A percentile compares a stretch with the other conserved stretches of the same genome.
Conservation (phyloP, 1,139 yeast genomes). For the Blastobotrys serpentis region DNA sequence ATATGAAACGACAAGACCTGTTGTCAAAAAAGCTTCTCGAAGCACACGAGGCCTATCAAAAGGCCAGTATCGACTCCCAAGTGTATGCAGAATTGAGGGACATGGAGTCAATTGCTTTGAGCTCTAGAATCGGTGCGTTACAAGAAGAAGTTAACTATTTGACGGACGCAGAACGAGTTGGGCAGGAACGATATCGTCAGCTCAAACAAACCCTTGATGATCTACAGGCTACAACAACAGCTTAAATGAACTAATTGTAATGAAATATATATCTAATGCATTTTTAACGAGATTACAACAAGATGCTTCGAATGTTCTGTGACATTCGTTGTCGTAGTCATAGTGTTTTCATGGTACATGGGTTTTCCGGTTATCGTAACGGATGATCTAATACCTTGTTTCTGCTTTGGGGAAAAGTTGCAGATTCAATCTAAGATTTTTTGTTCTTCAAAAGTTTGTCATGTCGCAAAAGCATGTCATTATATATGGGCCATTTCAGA, state of each 20-base stretch:
- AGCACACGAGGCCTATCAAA: slow-evolving; percentile 33
- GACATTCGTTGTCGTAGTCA: no score
- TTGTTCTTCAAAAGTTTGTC: slow-evolving; percentile 9
- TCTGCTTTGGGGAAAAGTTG: no score
- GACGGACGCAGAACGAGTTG: slow-evolving; percentile 42
- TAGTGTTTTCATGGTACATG: no score
- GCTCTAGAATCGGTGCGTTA: slow-evolving; percentile 36
- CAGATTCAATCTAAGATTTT: no score
- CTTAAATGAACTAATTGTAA: not conserved
- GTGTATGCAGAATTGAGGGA: slow-evolving; percentile 32
- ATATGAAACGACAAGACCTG: slow-evolving; percentile 36
- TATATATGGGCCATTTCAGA: slow-evolving; percentile 16
- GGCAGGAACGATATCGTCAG: slow-evolving; percentile 37
- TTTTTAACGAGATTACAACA: no score
- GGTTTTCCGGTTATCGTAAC: no score
- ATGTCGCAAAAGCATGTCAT: slow-evolving; percentile 16
- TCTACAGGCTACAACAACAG: not conserved
- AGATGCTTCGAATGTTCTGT: no score
- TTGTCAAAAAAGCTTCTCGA: slow-evolving; percentile 35
- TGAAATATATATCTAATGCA: not conserved
- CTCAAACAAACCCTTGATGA: slow-evolving; percentile 10
- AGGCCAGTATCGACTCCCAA: slow-evolving; percentile 31
- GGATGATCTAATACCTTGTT: no score
- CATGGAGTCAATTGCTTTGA: slow-evolving; percentile 40
- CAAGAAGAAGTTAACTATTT: slow-evolving; percentile 45